phyloP scores from a whole-genome alignment of 2,329 filamentous ascomycete species.

The Rachicladosporium sp. region DNA sequence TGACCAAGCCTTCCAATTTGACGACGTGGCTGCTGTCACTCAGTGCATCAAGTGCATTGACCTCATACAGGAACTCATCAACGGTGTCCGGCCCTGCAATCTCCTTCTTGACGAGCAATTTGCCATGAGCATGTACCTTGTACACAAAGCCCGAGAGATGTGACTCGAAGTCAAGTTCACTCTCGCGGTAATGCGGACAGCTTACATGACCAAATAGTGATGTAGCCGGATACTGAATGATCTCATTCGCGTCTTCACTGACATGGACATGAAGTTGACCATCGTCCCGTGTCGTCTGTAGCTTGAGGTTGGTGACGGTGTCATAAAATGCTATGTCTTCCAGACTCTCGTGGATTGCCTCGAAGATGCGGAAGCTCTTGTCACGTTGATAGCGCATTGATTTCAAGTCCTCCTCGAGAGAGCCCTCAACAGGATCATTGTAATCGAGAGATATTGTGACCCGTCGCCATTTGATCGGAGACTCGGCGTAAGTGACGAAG shows the following conservation, averaged over 20 bases:
- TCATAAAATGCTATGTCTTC: conserved; percentile 92
- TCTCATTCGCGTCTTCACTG: conserved; percentile 93
- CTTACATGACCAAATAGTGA: conserved; percentile 61
- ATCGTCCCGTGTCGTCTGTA: conserved; percentile 74
- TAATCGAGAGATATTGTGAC: conserved; percentile 94
- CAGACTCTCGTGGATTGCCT: conserved; percentile 83
- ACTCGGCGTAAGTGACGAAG: conserved; percentile 86
- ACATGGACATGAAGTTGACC: conserved; percentile 90
- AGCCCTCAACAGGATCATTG: conserved; percentile 63
- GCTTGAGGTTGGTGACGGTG: conserved; percentile 88
- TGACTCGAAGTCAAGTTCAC: conserved; percentile 69
- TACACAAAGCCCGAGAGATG: conserved; percentile 97
- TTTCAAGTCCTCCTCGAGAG: conserved; percentile 72
- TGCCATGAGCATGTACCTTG: conserved; percentile 61
- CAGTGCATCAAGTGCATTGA: conserved; percentile 80
- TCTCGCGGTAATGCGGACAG: conserved; percentile 51
- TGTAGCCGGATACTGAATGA: conserved; percentile 70
- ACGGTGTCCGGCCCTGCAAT: conserved; percentile 92
- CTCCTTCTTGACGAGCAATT: conserved; percentile 85
- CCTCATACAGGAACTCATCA: conserved; percentile 94
- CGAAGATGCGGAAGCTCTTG: conserved; percentile 86
- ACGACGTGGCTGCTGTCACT: conserved; percentile 66
- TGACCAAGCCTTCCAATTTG: conserved; percentile 72
- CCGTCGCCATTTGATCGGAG: conserved; percentile 65
- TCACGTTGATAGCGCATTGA: conserved; percentile 73